These are phyloP conservation scores for Didymella keratinophila DNA, from an alignment of 2,329 filamentous ascomycete genomes.

Conservation along the genomic window DNA sequence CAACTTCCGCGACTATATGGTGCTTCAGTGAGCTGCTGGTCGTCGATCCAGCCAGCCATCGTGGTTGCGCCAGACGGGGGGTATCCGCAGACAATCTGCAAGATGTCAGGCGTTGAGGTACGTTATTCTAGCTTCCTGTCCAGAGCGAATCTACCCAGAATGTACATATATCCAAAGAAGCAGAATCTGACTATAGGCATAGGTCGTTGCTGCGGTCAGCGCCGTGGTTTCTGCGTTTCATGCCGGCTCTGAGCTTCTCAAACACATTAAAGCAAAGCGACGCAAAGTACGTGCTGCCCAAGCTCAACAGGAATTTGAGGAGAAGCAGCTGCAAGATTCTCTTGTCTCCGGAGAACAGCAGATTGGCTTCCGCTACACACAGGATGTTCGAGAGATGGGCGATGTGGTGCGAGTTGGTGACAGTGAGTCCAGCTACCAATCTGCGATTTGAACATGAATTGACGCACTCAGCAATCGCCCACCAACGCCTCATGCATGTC, in stretches of 20 bases:
- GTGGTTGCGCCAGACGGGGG: background rate
- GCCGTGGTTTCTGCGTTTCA: slow-evolving; percentile 55
- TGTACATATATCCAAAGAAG: background rate
- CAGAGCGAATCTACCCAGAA: background rate
- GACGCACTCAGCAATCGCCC: slow-evolving; percentile 41
- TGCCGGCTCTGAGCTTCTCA: slow-evolving; percentile 50
- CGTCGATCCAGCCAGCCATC: background rate
- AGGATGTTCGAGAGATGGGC: slow-evolving; percentile 48
- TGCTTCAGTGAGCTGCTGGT: background rate
- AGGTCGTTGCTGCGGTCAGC: slow-evolving; percentile 54
- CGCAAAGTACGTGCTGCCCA: slow-evolving; percentile 36
- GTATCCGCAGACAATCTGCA: background rate
- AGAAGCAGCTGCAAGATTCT: slow-evolving; percentile 51
- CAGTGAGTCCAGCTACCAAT: slow-evolving; percentile 35
- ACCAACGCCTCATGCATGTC: slow-evolving; percentile 50
- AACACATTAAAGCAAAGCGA: slow-evolving; percentile 47
- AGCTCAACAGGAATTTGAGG: slow-evolving; percentile 43
- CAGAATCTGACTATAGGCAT: background rate
- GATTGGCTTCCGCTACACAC: slow-evolving; percentile 44
- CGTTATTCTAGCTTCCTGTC: background rate
- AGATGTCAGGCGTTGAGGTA: slow-evolving; percentile 44
- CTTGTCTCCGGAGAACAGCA: slow-evolving; percentile 49
- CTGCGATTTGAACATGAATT: slow-evolving; percentile 18
- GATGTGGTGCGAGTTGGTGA: slow-evolving; percentile 50
- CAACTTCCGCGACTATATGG: background rate